Conservation (phyloP, 2,329 filamentous ascomycete species). For the Xylaria sp. region DNA sequence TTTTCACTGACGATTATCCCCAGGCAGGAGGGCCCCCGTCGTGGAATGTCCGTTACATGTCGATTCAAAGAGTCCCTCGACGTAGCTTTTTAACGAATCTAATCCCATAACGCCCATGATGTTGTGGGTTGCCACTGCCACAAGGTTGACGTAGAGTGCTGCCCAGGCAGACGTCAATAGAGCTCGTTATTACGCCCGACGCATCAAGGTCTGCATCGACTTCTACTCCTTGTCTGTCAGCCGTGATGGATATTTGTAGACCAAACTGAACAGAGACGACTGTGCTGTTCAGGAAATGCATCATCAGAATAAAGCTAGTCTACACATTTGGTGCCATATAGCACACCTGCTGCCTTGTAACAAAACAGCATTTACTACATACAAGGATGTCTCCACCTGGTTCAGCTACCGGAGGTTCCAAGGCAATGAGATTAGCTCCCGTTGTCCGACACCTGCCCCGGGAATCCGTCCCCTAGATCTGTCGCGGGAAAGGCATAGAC, state of each 20-base stretch:
- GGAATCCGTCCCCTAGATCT: neutral
- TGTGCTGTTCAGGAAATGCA: neutral
- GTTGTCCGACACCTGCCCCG: neutral
- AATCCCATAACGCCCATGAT: neutral
- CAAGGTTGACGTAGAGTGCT: neutral
- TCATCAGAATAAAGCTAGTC: neutral
- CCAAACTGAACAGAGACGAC: neutral
- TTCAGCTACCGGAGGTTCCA: conserved; percentile 10
- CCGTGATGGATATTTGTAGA: neutral
- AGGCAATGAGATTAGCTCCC: conserved; percentile 5
- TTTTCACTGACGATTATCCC: neutral
- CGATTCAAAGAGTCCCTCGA: neutral
- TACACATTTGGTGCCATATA: neutral
- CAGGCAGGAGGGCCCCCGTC: too few species aligned
- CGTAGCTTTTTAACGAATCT: neutral
- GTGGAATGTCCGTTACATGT: neutral
- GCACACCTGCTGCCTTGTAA: neutral
- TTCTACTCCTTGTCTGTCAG: neutral
- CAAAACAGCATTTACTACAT: neutral
- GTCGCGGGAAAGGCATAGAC: conserved; percentile 3
- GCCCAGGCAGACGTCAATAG: neutral
- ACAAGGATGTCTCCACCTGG: neutral
- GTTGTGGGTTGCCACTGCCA: neutral
- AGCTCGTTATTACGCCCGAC: neutral
- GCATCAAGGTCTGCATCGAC: neutral